Evolutionary conservation across 2,329 filamentous ascomycete species (phyloP), one percentile per base, ranked within the genome.

Genomic region (Diaporthe batatas): DNA sequence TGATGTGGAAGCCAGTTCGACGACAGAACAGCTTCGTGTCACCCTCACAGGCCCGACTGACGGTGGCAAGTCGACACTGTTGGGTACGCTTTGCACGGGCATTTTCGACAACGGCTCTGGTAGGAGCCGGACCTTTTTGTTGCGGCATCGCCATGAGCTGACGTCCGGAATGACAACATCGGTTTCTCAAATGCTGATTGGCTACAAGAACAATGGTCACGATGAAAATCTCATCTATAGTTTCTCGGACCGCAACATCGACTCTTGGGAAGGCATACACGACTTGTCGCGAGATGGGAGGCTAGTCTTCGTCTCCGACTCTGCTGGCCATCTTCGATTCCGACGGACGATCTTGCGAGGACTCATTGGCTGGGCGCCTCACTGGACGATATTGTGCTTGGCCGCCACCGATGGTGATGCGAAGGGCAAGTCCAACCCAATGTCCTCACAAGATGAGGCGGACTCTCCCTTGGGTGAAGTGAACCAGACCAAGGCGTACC

Each of bases 181-280:
- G 7, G 92, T 99, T 57, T 94, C 96, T 0, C 96, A 98, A 79
- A 96, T 98, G 81, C 86, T 99, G 12, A 89, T 99, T 75, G 96
- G 96, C 10, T 99, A 98, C 80, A 87, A 88, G 54, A 73, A 73
- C 29, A 68, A 68, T 25, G 71, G 71, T 7, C n/a, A 68, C 3
- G 73, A 74, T 16, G 83, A 86, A 5, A 79, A 79, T 34, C 79
- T 79, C 12, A 87, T 96, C 51, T 86, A 97, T 78, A 98, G 98
- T 80, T 98, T 97, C 80, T 92, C 93, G 3, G 92, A 93, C 73
- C 92, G 91, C 18, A 94, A 98, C 79, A 92, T 98, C 59, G 93
- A 94, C 73, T 95, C 95, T 0, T 99, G 96, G 96, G 91, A 94
- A 69, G 96, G 98, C 80, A 96, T 98, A 68, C 96, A 99, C 80